Evolutionary conservation across 192 early-diverging fungal genomes (phyloP).

Genomic region (Geosiphon pyriformis): DNA sequence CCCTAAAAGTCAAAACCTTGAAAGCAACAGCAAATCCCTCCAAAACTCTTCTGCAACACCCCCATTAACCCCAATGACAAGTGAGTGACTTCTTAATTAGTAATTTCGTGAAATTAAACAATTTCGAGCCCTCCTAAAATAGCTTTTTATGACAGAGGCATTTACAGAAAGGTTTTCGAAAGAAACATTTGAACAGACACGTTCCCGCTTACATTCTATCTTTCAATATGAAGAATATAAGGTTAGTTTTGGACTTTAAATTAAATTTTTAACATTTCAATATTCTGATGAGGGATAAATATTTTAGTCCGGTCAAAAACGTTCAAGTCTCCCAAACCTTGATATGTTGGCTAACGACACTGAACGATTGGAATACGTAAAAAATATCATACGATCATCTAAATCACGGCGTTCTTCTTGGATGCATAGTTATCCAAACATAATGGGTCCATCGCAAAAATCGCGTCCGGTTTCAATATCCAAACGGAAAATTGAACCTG

Average conservation of each 20-base stretch:
- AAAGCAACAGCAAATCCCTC: background rate
- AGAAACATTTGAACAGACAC: conserved; percentile 24
- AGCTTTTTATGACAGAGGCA: background rate
- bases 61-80: background rate
- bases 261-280: background rate
- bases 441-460: background rate
- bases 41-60: background rate
- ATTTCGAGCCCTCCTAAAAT: too few relatives aligned
- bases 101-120: background rate
- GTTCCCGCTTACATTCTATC: conserved; percentile 12
- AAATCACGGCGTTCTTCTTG: conserved; percentile 9
- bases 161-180: conserved; percentile 7
- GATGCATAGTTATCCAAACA: background rate
- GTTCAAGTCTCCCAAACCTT: conserved; percentile 15
- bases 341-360: background rate
- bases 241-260: background rate
- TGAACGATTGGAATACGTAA: conserved; percentile 16
- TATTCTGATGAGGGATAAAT: background rate
- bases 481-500: background rate
- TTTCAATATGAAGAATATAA: conserved; percentile 25
- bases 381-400: conserved; percentile 16
- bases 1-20: too few relatives aligned
- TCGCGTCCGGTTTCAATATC: background rate
- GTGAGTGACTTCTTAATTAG: background rate
- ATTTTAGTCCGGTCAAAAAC: conserved; percentile 5